Conservation (phyloP, 768 basidiomycete genomes). For the Pholiota conissans region DNA sequence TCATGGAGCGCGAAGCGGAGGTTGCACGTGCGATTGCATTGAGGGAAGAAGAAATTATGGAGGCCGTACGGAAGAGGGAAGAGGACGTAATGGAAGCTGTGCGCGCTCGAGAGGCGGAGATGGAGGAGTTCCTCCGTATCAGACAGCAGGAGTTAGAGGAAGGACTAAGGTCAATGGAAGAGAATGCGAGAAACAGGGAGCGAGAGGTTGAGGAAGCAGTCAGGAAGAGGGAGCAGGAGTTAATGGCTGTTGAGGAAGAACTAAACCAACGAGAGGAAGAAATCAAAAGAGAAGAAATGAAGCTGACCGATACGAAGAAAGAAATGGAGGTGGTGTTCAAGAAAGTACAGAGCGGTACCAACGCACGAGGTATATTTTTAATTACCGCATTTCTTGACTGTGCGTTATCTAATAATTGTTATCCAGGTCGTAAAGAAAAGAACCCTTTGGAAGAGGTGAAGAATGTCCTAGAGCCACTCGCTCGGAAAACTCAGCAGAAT, state of each 20-base stretch:
- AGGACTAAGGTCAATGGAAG: constrained; percentile 41
- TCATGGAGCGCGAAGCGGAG: constrained; percentile 70
- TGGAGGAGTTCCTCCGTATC: constrained; percentile 35
- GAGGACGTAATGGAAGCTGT: constrained; percentile 56
- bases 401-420: neutral
- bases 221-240: constrained; percentile 39
- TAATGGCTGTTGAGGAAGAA: constrained; percentile 15
- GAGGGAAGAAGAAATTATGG: constrained; percentile 72
- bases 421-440: constrained; percentile 46
- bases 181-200: neutral
- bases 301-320: constrained; percentile 50
- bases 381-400: neutral
- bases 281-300: constrained; percentile 49
- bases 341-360: constrained; percentile 16
- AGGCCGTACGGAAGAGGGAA: constrained; percentile 63
- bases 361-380: constrained; percentile 17
- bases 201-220: constrained; percentile 53
- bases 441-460: constrained; percentile 76
- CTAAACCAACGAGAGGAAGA: constrained; percentile 22
- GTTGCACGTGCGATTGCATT: constrained; percentile 62
- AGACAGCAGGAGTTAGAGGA: constrained; percentile 52
- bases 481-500: constrained; percentile 27
- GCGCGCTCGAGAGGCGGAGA: constrained; percentile 59
- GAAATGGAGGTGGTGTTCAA: constrained; percentile 44
- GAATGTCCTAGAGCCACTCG: constrained; percentile 59